Evolutionary conservation across 176 grass and related monocot species (phyloP), one percentile per base, ranked within the genome.

Genomic region (Tuctoria greenei): DNA sequence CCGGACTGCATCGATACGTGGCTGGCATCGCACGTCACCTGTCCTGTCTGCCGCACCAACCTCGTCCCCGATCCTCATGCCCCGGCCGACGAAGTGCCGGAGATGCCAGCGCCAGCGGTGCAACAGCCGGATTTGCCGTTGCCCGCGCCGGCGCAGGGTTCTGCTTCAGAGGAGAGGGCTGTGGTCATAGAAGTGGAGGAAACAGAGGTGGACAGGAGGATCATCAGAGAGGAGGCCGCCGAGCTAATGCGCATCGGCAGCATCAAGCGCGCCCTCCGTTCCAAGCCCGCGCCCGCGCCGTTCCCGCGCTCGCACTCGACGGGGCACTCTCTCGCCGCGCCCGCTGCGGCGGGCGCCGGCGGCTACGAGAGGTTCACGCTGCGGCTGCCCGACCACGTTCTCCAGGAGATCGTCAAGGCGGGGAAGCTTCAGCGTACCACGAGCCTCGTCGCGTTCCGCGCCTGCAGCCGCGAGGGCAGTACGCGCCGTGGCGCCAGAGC

Each of bases 1-100:
- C 45, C 56, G 5, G 95, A 95, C 50, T 99, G 95, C 81, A 95
- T 99, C 76, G 89, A 92, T 52, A 88, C 85, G 3, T 99, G 95
- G 95, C 85, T 99, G 34, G 84, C 80, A 0, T 85, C 89, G 3
- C 95, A 99, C 25, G 82, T 80, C 47, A 99, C 91, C 49, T 95
- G 95, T 72, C 95, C 95, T 0, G 91, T 99, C 46, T 99, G 95
- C 78, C 95, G 95, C 44, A 64, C 56, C 34, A 88, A 99, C 70
- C 91, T 99, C 66, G 67, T 72, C 21, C 73, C 80, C 56, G 80
- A 81, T 52, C 47, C 83, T 39, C 11, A 77, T 34, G 65, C 37
- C 3, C 38, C 31, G n/a, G n/a, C n/a, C n/a, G n/a, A n/a, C n/a
- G n/a, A 68, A 7, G 28, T 37, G 34, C 71, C 28, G 9, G 24